These are phyloP conservation scores for Bocquillonia castaneifolia DNA, from an alignment of 441 rosid genomes.

Conservation along the genomic window DNA sequence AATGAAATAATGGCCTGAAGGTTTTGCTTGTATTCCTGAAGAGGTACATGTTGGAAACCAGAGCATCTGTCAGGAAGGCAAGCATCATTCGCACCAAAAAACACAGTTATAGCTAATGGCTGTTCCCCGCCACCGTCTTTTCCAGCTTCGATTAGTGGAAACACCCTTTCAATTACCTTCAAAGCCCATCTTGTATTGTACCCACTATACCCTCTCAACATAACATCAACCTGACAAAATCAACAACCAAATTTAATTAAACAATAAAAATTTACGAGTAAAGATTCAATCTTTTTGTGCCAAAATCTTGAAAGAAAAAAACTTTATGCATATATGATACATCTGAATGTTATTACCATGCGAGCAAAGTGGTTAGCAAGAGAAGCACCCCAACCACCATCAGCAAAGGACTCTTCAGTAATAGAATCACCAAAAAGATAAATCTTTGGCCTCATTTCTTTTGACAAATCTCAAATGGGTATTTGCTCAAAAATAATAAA, in stretches of 20 bases:
- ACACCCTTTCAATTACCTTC: constrained; percentile 58
- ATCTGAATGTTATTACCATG: constrained; percentile 42
- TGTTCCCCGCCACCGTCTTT: constrained; percentile 26
- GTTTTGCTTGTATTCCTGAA: constrained; percentile 63
- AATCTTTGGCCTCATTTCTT: constrained; percentile 72
- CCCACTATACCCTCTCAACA: constrained; percentile 83
- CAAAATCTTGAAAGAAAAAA: not conserved
- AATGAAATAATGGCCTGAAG: constrained; percentile 52
- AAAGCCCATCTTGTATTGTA: constrained; percentile 91
- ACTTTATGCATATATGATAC: too few species aligned
- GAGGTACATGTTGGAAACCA: constrained; percentile 72
- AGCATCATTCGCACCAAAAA: constrained; percentile 95
- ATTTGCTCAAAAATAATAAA: not conserved
- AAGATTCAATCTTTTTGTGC: not conserved
- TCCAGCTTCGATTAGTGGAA: constrained; percentile 45
- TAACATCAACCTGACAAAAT: constrained; percentile 48
- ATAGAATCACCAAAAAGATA: constrained; percentile 88
- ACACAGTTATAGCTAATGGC: constrained; percentile 67
- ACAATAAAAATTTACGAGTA: not conserved
- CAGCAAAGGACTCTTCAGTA: constrained; percentile 59
- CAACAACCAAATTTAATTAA: not conserved
- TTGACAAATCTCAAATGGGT: constrained; percentile 6
- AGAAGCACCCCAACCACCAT: constrained; percentile 88
- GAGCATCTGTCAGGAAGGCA: constrained; percentile 63
- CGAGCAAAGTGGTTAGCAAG: constrained; percentile 65